phyloP scores from a whole-genome alignment of 2,329 filamentous ascomycete species.

The Cladosporium sp. region DNA sequence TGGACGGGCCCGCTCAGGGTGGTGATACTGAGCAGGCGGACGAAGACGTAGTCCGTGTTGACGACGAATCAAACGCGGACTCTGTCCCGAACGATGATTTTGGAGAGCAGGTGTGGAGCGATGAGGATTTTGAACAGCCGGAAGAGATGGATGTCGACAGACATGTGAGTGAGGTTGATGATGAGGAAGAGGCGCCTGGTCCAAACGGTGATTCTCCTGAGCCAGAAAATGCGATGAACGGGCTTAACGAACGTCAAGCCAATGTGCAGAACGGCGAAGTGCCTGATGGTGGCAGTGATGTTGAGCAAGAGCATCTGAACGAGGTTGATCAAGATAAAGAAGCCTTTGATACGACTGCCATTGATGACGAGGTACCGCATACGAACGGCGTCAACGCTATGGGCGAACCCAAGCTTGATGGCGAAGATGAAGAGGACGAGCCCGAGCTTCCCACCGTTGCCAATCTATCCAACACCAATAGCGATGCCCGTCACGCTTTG shows the following conservation, averaged over 20 bases:
- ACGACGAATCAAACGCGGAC: background rate
- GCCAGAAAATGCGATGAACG: background rate
- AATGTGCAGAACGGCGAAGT: background rate
- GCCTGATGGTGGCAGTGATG: background rate
- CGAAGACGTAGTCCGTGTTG: conserved; percentile 4
- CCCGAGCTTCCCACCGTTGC: background rate
- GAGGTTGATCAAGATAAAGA: background rate
- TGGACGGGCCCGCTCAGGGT: conserved; percentile 1
- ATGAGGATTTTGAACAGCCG: conserved; percentile 4
- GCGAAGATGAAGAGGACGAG: conserved; percentile 1
- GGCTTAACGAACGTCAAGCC: background rate
- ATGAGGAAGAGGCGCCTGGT: background rate
- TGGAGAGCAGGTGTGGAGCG: conserved; percentile 3
- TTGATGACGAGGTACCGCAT: background rate
- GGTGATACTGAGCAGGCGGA: conserved; percentile 3
- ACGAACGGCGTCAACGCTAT: background rate
- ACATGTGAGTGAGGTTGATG: conserved; percentile 3
- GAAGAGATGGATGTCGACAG: background rate
- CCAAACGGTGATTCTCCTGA: background rate
- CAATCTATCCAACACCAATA: background rate
- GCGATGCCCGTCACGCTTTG: background rate
- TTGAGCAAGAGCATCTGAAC: background rate
- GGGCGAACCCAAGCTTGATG: background rate
- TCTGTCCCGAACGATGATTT: background rate
- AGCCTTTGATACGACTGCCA: background rate